Percentiles rank a stretch among this genome's conserved stretches.
These are phyloP conservation scores for Mycena vulgaris DNA, from an alignment of 768 basidiomycete genomes.

Conservation along the genomic window DNA sequence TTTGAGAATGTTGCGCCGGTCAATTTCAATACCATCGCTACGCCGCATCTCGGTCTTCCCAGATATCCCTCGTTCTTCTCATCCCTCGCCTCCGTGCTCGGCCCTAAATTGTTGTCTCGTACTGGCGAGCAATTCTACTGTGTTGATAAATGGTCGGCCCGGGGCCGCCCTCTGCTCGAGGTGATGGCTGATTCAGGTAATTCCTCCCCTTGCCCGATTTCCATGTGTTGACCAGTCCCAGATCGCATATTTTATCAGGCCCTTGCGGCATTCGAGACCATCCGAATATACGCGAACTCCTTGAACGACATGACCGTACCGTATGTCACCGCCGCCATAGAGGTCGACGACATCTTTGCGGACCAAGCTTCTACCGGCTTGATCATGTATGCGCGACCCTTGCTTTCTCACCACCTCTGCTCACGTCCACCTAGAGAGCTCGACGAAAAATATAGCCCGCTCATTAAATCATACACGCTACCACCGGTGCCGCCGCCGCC, in stretches of 20 bases:
- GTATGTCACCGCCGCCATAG: constrained; percentile 84
- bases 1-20: constrained; percentile 80
- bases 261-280: constrained; percentile 73
- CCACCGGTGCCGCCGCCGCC: constrained; percentile 60
- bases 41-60: constrained; percentile 86
- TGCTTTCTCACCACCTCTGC: constrained; percentile 3
- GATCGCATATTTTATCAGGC: constrained; percentile 85
- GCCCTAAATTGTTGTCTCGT: constrained; percentile 79
- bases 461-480: constrained; percentile 69
- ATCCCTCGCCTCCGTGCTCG: constrained; percentile 66
- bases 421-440: constrained; percentile 59
- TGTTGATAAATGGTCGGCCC: constrained; percentile 79
- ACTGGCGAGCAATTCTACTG: constrained; percentile 88
- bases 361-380: constrained; percentile 71
- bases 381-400: constrained; percentile 65
- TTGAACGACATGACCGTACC: constrained; percentile 87
- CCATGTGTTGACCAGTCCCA: constrained; percentile 43
- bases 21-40: constrained; percentile 89
- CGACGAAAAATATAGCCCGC: constrained; percentile 67
- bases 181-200: constrained; percentile 87
- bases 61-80: constrained; percentile 74
- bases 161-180: constrained; percentile 77
- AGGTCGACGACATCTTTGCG: constrained; percentile 76
- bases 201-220: constrained; percentile 14
- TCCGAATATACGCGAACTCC: constrained; percentile 89